Evolutionary conservation across 2,329 filamentous ascomycete species (phyloP), one percentile per base, ranked within the genome.

Genomic region (Endothia cerciana): DNA sequence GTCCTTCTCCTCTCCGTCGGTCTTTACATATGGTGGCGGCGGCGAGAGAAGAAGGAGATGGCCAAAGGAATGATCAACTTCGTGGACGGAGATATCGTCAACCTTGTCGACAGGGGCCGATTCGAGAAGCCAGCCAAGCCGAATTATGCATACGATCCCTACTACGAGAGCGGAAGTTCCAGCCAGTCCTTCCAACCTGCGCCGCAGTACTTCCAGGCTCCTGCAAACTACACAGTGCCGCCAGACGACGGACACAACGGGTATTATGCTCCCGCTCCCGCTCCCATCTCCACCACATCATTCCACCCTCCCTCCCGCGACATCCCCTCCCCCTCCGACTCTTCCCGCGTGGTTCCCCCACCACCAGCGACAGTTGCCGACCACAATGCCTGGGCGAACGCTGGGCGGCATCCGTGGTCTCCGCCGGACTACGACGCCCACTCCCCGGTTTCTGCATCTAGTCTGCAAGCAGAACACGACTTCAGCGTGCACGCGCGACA

Each of bases 51-150:
- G 56, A 56, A 57, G 11, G 60, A 68, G 49, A 49, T 68, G 40
- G 66, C 66, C 15, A 68, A 66, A 40, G 49, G 62, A 2, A 68
- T 68, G 66, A 60, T 68, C 60, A 68, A 66, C 4, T 68, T 68
- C 30, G 66, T 68, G 30, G 66, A 68, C 7, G 66, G 66, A 13
- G 66, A 68, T 17, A 68, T 68, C 17, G 66, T 68, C 17, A 68
- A 63, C 3, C 57, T 68, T 15, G 64, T 68, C 30, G 66, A 68
- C 22, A 25, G 66, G 41, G 66, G 66, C 25, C 66, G 66, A 6
- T 68, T 68, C 33, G 66, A 68, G 49, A 68, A 68, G 13, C 63
- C 60, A 25, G 53, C 56, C 33, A 63, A 65, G 43, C 66, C 66
- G 25, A 59, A 57, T n/a, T 57, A 56, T 1, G 60, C 63, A n/a